Base-by-base conservation (phyloP, 495 filamentous ascomycete genomes). In the Penicillium taxi region DNA sequence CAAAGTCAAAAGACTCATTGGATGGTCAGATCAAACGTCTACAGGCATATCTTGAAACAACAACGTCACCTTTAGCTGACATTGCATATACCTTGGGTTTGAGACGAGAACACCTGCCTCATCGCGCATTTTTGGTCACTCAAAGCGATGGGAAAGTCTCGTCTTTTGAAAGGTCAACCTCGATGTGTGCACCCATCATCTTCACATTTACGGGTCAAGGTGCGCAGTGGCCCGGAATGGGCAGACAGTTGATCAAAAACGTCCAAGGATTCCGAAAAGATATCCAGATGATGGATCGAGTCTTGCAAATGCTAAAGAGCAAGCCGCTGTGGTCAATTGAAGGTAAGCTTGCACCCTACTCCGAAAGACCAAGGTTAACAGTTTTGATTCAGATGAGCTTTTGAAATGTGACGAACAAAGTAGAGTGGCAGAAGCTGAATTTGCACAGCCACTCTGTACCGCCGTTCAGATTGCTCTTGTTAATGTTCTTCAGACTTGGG, bases 141-240 rank as follows among this genome's bases (percentile, higher is more conserved):
- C n/a, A n/a, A n/a, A n/a, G n/a, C n/a, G n/a, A n/a, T n/a, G n/a
- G n/a, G n/a, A n/a, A n/a, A n/a, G n/a, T n/a, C n/a, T n/a, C n/a
- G n/a, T n/a, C 14, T 17, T 35, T 12, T 22, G 28, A 21, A 29
- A 27, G 24, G 28, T 33, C 1, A 29, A 38, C 14, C 9, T 23
- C 5, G 22, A 53, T 37, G 18, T 12, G 43, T 0, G 68, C 52
- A 49, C 68, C 61, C 42, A 56, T 82, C 7, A 73, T 67, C 0
- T 82, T 85, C 44, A 62, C 75, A 22, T 86, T 84, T 45, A 84
- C 80, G 9, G 81, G 81, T 18, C 81, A 86, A 50, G 81, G 81
- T 11, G 72, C 77, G 1, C 75, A 81, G 34, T 84, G 54, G 54
- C 25, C 34, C 3, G 45, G 31, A 5, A 73, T 72, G 68, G 68